Base-by-base conservation (phyloP, 164 flowering plant genomes). In the Magnolia changhungtana region DNA sequence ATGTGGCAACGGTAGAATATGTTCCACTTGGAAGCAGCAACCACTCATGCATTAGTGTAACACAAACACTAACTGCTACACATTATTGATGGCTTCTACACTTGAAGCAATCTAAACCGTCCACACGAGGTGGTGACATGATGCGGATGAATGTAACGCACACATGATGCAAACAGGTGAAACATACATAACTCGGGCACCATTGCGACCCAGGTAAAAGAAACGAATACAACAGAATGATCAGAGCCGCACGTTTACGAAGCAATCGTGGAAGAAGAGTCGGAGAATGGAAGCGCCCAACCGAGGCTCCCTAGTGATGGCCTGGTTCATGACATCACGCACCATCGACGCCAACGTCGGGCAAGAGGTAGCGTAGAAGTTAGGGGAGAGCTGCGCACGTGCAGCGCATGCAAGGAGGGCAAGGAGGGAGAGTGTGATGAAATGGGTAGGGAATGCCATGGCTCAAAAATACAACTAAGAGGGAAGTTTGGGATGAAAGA, bases 381-480 rank as follows among this genome's bases (percentile, higher is more conserved):
- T 77, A 4, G 89, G 45, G 0, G 89, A 80, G 18, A 87, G 90
- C 78, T 89, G 92, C 1, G 85, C 90, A 65, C 79, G 24, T 29
- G 78, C 72, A 6, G 77, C 20, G 16, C 58, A 75, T 10, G 69
- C 78, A 37, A 82, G 72, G 20, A 81, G 52, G 11, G 77, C 70
- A 8, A 37, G 19, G 18, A 81, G 29, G 8, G 74, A 74, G 37
- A 83, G 16, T 29, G 59, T 29, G 10, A 76, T 24, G 52, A 71
- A 72, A 63, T 58, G 51, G 20, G 49, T 11, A 19, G 18, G 51
- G 67, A 7, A 55, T 24, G 69, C 49, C 75, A 65, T 27, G 71
- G n/a, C 55, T 72, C 3, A 50, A 24, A 1, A 14, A 24, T 24
- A 20, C 45, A 8, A 20, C 7, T 19, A 20, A 7, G 20, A 52